Base-by-base conservation (phyloP, 2,329 filamentous ascomycete species). In the Monilinia vaccinii-corymbosi region DNA sequence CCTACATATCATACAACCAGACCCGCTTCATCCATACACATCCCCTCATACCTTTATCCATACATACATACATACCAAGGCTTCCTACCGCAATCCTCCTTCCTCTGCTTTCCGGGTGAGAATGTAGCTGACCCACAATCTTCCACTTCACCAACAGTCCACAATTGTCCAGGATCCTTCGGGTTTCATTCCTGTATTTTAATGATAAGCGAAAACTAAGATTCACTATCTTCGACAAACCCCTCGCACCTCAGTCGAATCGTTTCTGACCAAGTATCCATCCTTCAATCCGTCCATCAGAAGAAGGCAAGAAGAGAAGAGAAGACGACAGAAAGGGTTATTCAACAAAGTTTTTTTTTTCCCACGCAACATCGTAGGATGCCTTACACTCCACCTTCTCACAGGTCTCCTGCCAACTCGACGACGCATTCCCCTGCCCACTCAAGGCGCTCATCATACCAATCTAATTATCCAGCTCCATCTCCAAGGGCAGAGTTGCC, bases 301-400 rank as follows among this genome's bases (percentile, higher is more conserved):
- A 63, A 45, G n/a, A 53, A 31, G 36, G 16, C 11, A 18, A 18
- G 14, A 36, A 21, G 16, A 25, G 48, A 38, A 28, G 25, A 28
- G 6, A 28, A 6, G 25, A 28, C 3, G 25, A 28, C 25, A 28
- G 25, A 50, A 18, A 34, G 18, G 32, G 2, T 46, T 25, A 16
- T 40, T 31, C 56, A 58, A 40, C 32, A 51, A 51, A 46, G 21
- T 49, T 42, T 42, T 45, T 28, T 28, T 28, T 42, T 45, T 28
- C 6, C 6, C 34, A 23, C 42, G 61, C 58, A 42, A 61, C 58
- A 42, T 61, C 61, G 58, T 63, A 62, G 81, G 78, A 94, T 94
- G 89, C 89, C 89, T 84, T 94, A 94, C 79, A 94, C 89, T 75
- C 89, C 89, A 63, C 89, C 89, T 64, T 83, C 86, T 69, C 82